Evolutionary conservation across 2,329 filamentous ascomycete species (phyloP).

Genomic region (Penicillium psychrosexuale): DNA sequence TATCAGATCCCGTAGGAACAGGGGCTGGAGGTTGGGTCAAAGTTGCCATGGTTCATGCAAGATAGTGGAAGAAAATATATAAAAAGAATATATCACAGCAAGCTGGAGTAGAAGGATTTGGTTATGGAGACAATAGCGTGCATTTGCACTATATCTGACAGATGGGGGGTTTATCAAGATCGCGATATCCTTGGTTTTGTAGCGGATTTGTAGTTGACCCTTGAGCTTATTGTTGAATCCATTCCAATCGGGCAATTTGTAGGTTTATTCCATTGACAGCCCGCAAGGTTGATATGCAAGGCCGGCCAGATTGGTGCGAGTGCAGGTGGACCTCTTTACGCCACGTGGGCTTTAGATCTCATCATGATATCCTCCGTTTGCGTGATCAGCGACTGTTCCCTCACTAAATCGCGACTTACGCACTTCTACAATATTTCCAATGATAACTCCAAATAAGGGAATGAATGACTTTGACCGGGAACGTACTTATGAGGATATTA

Average conservation of each 20-base stretch:
- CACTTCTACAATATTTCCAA: no score
- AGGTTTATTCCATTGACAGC: neutral
- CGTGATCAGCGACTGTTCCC: slow-evolving; percentile 9
- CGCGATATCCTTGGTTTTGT: neutral
- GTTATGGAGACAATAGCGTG: neutral
- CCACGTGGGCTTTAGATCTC: slow-evolving; percentile 7
- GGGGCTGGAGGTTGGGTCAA: neutral
- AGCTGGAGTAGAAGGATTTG: neutral
- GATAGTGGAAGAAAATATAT: neutral
- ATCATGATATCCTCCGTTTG: slow-evolving; percentile 23
- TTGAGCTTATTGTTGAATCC: neutral
- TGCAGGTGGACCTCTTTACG: neutral
- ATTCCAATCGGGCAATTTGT: slow-evolving; percentile 8
- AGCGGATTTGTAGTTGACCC: neutral
- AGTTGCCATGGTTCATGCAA: slow-evolving; percentile 1
- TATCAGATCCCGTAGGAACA: neutral
- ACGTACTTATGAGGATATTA: neutral
- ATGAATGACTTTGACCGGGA: no score
- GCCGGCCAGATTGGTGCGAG: neutral
- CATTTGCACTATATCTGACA: neutral
- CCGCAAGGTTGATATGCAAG: neutral
- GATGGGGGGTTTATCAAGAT: slow-evolving; percentile 2
- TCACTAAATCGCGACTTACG: neutral
- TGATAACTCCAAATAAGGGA: neutral
- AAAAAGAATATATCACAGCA: neutral